A percentile compares a stretch with the other conserved stretches of the same genome.
These are phyloP conservation scores for Chlamydomonas sp. DNA, from an alignment of 139 green algal genomes.

Conservation along the genomic window DNA sequence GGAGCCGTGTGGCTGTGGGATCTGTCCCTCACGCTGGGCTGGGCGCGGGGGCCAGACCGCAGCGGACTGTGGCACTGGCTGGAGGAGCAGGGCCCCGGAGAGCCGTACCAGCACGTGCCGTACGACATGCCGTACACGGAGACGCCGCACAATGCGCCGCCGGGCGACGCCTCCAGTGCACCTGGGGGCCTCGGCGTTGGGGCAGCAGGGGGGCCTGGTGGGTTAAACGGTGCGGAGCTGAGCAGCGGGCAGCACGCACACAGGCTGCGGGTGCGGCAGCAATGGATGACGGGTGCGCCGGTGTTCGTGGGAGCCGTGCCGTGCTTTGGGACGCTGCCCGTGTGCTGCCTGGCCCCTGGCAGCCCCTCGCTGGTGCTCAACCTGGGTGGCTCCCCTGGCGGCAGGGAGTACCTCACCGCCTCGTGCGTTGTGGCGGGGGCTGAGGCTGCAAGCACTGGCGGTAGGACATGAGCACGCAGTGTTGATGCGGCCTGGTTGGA, in stretches of 20 bases:
- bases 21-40: slow-evolving; percentile 49
- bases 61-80: slow-evolving; percentile 6
- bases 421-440: too few species aligned
- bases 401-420: too few species aligned
- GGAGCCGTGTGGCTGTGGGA: slow-evolving; percentile 53
- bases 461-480: too few species aligned
- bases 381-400: not conserved
- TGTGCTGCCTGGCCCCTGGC: not conserved
- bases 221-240: too few species aligned
- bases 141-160: too few species aligned
- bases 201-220: too few species aligned
- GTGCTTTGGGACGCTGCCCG: not conserved
- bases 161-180: too few species aligned
- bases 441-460: too few species aligned
- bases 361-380: not conserved
- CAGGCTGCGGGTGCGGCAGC: not conserved
- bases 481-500: too few species aligned
- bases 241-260: too few species aligned
- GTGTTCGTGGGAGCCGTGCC: slow-evolving; percentile 1
- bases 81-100: not conserved
- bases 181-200: too few species aligned
- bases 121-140: too few species aligned
- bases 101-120: not conserved
- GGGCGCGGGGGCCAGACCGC: slow-evolving; percentile 37
- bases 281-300: not conserved